Evolutionary conservation across 805 yeast species (phyloP), one percentile per base, ranked within the genome.

Genomic region (Teunomyces funiuensis): DNA sequence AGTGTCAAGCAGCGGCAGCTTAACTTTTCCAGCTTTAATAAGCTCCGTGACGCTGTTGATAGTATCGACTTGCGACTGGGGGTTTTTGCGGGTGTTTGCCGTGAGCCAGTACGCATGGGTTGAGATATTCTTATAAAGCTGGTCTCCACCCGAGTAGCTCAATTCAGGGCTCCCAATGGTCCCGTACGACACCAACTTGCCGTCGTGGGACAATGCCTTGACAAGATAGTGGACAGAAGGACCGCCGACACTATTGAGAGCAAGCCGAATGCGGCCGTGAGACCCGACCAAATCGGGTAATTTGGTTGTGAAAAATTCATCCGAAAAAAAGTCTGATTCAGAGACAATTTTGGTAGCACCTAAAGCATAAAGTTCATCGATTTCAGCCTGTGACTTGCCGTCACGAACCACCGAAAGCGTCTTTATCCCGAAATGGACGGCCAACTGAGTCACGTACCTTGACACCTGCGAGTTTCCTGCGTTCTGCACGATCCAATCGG

Each of bases 11-110:
- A 20, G 25, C 5, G 45, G 42, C 22, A 20, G 8, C 18, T 54
- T 58, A 22, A 86, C 59, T 40, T 78, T 71, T n/a, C 83, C 85
- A 2, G 66, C 55, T 39, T 80, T 68, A 61, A 82, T 83, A 50
- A 84, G 65, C 36, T 77, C 66, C 31, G 84, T 67, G 30, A 88
- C 68, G 25, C 71, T 77, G 6, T 65, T 47, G 22, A 86, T 69
- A n/a, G 83, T 76, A 3, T 69, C 66, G 29, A 71, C 69, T 58
- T 85, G 85, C 25, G 73, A 69, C 23, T 73, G 71, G 3, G 93
- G 91, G 51, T 84, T 28, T 3, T 25, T 31, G 17, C 38, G 37
- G 33, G 49, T 51, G 41, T 61, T 63, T 13, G 54, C 42, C 23
- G 63, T 60, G 33, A 64, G 51, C 69, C 69, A 65, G 51, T 60